Base-by-base conservation (phyloP, 2,329 filamentous ascomycete species). In the Paracamarosporium sp. region DNA sequence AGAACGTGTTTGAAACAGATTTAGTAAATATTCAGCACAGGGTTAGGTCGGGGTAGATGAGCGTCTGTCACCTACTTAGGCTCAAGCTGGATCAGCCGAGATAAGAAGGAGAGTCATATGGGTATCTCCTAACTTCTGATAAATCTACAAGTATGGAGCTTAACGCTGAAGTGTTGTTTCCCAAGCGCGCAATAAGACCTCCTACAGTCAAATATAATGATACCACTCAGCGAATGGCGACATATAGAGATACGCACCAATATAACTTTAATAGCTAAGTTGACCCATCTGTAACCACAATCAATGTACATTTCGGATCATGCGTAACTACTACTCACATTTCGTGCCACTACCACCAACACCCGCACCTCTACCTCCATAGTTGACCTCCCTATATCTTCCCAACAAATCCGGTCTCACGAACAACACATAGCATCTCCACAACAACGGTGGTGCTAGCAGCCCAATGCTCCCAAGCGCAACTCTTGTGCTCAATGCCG, bases 401-500 rank as follows among this genome's bases (percentile, higher is more conserved):
- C 68, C 66, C 5, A 70, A 50, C 22, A 70, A 47, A 20, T 66
- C 65, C n/a, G 68, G 65, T 20, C 59, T 66, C 13, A 69, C 31
- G 51, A 55, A 60, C 22, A 70, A 36, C 38, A 69, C 64, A 55
- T 67, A 70, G 9, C 62, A 8, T 40, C 69, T 69, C 69, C 68
- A 71, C 4, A 66, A n/a, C 44, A 71, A 36, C 43, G 58, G 61
- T 27, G 65, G 66, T 22, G 60, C 45, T 30, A 70, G 48, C 55
- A 59, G 56, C 17, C 56, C 65, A 33, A 68, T 61, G 53, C 62
- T 57, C 5, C 50, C 56, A 0, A 56, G 46, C 11, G 63, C 69
- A 4, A 64, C 62, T 38, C 48, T 63, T 22, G 56, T 60, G 28
- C 64, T 69, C 1, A 71, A 15, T 24, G 66, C 66, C n/a, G 65